Base-by-base conservation (phyloP, 805 yeast genomes). In the Candida ipomoeae region DNA sequence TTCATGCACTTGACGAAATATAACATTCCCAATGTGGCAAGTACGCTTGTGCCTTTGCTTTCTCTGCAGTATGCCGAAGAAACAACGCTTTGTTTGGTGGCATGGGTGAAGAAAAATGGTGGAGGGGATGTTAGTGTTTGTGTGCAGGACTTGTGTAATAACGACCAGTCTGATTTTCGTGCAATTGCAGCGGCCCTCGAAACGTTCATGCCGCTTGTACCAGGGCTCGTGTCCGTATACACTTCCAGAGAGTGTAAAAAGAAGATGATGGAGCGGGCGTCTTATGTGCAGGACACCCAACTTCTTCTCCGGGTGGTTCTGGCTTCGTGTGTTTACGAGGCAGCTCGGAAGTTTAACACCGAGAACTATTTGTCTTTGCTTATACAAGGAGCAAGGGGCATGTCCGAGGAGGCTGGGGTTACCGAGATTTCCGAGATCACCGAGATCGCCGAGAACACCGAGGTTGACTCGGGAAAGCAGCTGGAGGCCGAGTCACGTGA, bases 281-380 rank as follows among this genome's bases (percentile, higher is more conserved):
- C 14, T 32, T 42, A 51, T 29, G 17, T 44, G 13, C 34, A 44
- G 15, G 51, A 48, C 7, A 55, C 59, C 3, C 52, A 41, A 35
- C 6, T 32, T 15, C 40, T 58, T 3, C 45, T 58, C 23, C 44
- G 44, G 23, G 55, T 56, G 7, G 49, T 56, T 18, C 52, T 58
- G 33, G 50, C 46, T 35, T 54, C 61, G 10, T 55, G 61, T 35
- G 42, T 55, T 32, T 41, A 44, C 23, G 58, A 54, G 23, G 48
- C 39, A 2, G 60, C 60, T 29, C 54, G 61, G 4, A 53, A 51
- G 20, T 58, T 58, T 50, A 58, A 52, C 42, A 48, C 51, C 15
- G 53, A 51, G 2, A 29, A 46, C 33, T 58, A 55, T 26, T 46
- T 55, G 13, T 48, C 40, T 14, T 51, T 56, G 37, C 48, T 57